Evolutionary conservation across 306 rosid species (phyloP).

Genomic region (Phaseolus lunatus): DNA sequence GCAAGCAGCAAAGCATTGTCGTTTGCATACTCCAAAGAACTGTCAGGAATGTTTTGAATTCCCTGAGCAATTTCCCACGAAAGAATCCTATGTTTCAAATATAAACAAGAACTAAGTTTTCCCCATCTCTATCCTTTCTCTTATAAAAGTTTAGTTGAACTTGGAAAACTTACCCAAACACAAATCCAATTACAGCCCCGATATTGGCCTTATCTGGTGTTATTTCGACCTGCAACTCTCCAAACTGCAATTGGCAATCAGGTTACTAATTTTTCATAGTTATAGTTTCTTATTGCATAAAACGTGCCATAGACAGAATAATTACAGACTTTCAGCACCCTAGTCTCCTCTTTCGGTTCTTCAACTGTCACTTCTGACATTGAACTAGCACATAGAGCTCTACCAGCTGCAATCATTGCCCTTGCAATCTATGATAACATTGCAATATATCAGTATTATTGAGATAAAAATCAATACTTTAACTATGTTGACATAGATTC

Average conservation of each 20-base stretch:
- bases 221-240: slow-evolving; percentile 87
- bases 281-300: slow-evolving; percentile 12
- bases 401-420: slow-evolving; percentile 77
- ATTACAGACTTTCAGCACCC: slow-evolving; percentile 70
- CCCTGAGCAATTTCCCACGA: slow-evolving; percentile 90
- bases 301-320: slow-evolving; percentile 40
- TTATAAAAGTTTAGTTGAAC: slow-evolving; percentile 7
- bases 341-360: slow-evolving; percentile 62
- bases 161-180: slow-evolving; percentile 68
- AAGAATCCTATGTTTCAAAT: slow-evolving; percentile 65
- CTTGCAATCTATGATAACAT: slow-evolving; percentile 74
- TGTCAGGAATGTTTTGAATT: slow-evolving; percentile 75
- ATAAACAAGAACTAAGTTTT: slow-evolving; percentile 31
- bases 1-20: slow-evolving; percentile 85
- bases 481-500: slow-evolving; percentile 27
- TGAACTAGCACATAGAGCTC: slow-evolving; percentile 65
- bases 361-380: slow-evolving; percentile 53
- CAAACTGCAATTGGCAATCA: slow-evolving; percentile 70
- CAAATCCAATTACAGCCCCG: slow-evolving; percentile 72
- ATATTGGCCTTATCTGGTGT: slow-evolving; percentile 76
- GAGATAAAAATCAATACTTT: slow-evolving; percentile 29
- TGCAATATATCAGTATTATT: slow-evolving; percentile 43
- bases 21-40: slow-evolving; percentile 82
- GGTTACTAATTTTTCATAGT: slow-evolving; percentile 37
- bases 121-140: slow-evolving; percentile 7